Conservation (phyloP, 148 eudicot species). For the Chenopodium formosanum region DNA sequence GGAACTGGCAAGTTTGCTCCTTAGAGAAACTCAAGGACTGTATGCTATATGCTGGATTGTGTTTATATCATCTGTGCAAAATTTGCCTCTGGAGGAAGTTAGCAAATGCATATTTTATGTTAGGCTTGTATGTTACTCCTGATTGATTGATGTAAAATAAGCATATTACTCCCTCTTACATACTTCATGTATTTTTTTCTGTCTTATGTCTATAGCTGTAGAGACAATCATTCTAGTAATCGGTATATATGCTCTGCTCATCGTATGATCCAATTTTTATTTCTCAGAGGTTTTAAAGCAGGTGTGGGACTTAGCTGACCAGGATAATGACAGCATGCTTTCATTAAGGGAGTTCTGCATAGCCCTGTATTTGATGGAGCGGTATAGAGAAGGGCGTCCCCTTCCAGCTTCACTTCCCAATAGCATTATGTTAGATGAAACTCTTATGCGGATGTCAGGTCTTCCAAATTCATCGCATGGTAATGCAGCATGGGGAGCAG, state of each 20-base stretch:
- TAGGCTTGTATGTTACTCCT: background rate
- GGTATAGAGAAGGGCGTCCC: conserved; percentile 82
- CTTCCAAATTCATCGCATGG: conserved; percentile 65
- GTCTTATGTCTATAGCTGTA: background rate
- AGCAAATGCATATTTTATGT: background rate
- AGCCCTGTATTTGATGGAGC: conserved; percentile 93
- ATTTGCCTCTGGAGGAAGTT: background rate
- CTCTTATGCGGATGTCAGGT: conserved; percentile 75
- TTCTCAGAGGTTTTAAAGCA: conserved; percentile 84
- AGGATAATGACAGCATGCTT: conserved; percentile 98
- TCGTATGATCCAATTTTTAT: conserved; percentile 13
- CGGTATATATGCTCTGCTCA: conserved; percentile 4
- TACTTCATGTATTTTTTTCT: background rate
- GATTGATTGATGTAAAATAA: background rate
- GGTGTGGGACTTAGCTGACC: conserved; percentile 98
- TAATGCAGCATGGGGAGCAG: conserved; percentile 59
- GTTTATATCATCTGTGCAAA: background rate
- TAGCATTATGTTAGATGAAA: conserved; percentile 78
- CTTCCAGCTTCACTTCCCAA: conserved; percentile 88
- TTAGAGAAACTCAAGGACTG: background rate
- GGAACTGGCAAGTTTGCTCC: background rate
- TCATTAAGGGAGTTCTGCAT: conserved; percentile 91
- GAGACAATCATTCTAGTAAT: conserved; percentile 5
- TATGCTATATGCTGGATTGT: background rate
- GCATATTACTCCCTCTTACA: background rate